phyloP scores from a whole-genome alignment of 768 basidiomycete genomes.

The Mycena albidolilacea region DNA sequence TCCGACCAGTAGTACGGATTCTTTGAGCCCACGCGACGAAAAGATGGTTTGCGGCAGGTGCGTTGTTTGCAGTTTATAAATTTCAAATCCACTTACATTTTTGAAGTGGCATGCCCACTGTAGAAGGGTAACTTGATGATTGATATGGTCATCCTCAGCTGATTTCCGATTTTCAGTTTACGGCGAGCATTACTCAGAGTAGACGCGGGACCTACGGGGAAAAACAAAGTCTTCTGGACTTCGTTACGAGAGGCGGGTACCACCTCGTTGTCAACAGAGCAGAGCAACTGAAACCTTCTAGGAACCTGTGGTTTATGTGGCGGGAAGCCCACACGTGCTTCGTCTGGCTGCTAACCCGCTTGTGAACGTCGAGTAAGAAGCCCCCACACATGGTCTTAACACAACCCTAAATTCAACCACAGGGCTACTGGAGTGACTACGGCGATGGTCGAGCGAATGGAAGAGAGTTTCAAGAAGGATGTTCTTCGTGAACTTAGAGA shows the following conservation, averaged over 20 bases:
- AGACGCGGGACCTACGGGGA: conserved; percentile 84
- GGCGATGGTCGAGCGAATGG: conserved; percentile 92
- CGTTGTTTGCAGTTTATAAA: conserved; percentile 34
- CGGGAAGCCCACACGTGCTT: conserved; percentile 91
- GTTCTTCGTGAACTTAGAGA: conserved; percentile 85
- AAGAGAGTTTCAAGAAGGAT: conserved; percentile 88
- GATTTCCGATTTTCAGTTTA: conserved; percentile 61
- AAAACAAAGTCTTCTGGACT: conserved; percentile 91
- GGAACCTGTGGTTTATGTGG: conserved; percentile 95
- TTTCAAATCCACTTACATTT: conserved; percentile 15
- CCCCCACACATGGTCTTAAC: neutral
- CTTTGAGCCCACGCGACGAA: conserved; percentile 54
- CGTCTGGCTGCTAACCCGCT: conserved; percentile 90
- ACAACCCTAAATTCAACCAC: conserved; percentile 13
- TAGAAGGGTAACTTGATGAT: conserved; percentile 74
- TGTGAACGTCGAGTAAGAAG: conserved; percentile 93
- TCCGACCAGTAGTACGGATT: conserved; percentile 52
- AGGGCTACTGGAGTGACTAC: conserved; percentile 97
- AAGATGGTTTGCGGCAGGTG: conserved; percentile 88
- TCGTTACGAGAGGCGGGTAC: conserved; percentile 85
- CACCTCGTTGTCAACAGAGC: neutral
- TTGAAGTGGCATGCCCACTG: conserved; percentile 93
- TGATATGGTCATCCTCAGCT: neutral
- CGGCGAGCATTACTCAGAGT: conserved; percentile 85
- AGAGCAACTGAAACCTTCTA: conserved; percentile 46